A percentile compares a stretch with the other conserved stretches of the same genome.
Conservation (phyloP, 23 red algal species). For the Gracilaria vermiculophylla region DNA sequence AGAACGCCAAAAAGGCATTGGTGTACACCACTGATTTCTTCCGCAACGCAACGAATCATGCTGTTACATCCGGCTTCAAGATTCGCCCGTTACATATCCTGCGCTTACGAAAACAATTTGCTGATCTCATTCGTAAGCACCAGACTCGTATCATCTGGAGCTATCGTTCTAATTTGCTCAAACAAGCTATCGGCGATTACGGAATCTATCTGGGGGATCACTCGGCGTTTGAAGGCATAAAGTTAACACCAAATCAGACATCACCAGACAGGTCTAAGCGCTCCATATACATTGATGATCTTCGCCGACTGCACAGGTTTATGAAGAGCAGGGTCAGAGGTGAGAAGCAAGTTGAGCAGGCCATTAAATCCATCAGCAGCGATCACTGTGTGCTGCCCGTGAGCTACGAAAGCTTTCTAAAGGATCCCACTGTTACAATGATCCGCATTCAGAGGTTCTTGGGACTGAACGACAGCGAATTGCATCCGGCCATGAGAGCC, state of each 20-base stretch:
- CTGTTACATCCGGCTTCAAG: slow-evolving; percentile 60
- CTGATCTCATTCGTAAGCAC: not conserved
- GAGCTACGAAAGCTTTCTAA: slow-evolving; percentile 61
- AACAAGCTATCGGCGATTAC: slow-evolving; percentile 58
- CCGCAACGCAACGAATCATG: not conserved
- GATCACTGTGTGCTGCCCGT: slow-evolving; percentile 50
- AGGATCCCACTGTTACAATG: not conserved
- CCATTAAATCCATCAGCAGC: slow-evolving; percentile 16
- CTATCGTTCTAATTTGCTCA: slow-evolving; percentile 67
- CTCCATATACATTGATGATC: slow-evolving; percentile 30
- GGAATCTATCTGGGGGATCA: slow-evolving; percentile 17
- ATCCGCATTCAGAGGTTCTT: slow-evolving; percentile 34
- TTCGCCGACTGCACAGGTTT: slow-evolving; percentile 28
- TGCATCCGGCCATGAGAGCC: slow-evolving; percentile 16
- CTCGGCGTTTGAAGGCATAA: slow-evolving; percentile 51
- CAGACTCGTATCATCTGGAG: slow-evolving; percentile 55
- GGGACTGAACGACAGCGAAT: slow-evolving; percentile 22
- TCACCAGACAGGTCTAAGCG: not conserved
- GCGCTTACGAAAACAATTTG: not conserved
- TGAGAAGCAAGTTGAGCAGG: slow-evolving; percentile 10
- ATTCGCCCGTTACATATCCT: slow-evolving; percentile 48
- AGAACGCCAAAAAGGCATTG: slow-evolving; percentile 23
- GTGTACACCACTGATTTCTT: slow-evolving; percentile 46
- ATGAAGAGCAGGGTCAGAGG: slow-evolving; percentile 48
- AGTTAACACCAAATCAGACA: not conserved